These are phyloP conservation scores for Ochromonadaceae sp. DNA, from an alignment of 352 stramenopile species.

Conservation along the genomic window DNA sequence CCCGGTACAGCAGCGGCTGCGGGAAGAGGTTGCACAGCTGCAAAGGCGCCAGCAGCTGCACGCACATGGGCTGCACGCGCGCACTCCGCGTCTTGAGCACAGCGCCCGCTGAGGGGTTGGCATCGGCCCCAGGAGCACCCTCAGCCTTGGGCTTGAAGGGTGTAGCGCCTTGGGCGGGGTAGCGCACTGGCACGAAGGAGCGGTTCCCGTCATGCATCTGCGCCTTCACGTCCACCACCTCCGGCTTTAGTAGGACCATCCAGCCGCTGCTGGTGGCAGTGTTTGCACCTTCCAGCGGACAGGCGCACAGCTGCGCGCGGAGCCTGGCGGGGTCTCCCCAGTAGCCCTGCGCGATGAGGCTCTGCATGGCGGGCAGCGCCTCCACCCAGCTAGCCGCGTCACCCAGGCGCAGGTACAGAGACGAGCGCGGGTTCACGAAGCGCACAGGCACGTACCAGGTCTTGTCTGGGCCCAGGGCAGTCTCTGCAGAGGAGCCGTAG, in stretches of 20 bases:
- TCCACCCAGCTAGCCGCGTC: not conserved
- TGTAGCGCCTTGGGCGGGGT: not conserved
- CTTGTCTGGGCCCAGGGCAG: not conserved
- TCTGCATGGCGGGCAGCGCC: not conserved
- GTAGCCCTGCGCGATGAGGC: not conserved
- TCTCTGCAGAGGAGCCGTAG: not conserved
- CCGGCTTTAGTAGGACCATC: not conserved
- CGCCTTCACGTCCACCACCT: not conserved
- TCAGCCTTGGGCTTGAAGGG: not conserved
- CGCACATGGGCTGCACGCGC: not conserved
- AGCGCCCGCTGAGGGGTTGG: not conserved
- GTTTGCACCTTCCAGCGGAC: not conserved
- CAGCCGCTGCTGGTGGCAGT: not conserved
- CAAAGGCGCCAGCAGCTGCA: not conserved
- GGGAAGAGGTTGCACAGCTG: not conserved
- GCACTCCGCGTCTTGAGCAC: not conserved
- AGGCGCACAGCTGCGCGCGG: not conserved
- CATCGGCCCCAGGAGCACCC: not conserved
- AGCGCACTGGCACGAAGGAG: not conserved
- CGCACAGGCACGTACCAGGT: not conserved
- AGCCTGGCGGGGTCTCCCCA: not conserved
- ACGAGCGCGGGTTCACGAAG: conserved; percentile 1
- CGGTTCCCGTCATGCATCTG: not conserved
- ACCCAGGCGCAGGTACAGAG: not conserved
- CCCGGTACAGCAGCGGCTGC: conserved; percentile 4